These are phyloP conservation scores for Blakeslea trispora DNA, from an alignment of 371 early-diverging fungal species.

Conservation along the genomic window DNA sequence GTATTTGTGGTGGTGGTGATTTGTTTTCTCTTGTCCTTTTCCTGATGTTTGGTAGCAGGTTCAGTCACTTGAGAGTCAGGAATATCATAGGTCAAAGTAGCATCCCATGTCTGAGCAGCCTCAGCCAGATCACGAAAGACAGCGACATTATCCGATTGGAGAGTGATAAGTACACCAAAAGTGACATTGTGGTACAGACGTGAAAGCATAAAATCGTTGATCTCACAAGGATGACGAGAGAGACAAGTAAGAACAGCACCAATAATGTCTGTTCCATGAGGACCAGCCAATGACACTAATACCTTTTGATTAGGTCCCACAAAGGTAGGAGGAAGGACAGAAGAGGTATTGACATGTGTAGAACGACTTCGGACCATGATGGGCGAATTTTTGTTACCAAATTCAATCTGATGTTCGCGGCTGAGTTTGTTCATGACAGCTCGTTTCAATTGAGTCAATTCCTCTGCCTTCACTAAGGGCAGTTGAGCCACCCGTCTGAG, in stretches of 20 bases:
- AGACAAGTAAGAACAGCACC: constrained; percentile 76
- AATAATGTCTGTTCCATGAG: constrained; percentile 89
- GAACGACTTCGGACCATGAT: constrained; percentile 34
- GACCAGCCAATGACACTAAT: constrained; percentile 76
- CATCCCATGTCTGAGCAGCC: constrained; percentile 83
- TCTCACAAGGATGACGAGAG: constrained; percentile 66
- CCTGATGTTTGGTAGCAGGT: constrained; percentile 43
- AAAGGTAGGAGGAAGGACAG: constrained; percentile 42
- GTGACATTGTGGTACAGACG: constrained; percentile 88
- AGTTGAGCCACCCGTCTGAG: constrained; percentile 66
- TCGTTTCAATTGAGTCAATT: constrained; percentile 63
- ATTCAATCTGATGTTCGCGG: constrained; percentile 22
- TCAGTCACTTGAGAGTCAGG: constrained; percentile 71
- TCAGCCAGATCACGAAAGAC: constrained; percentile 76
- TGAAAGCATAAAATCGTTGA: constrained; percentile 82
- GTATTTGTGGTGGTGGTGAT: constrained; percentile 20
- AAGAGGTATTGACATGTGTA: constrained; percentile 23
- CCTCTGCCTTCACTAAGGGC: constrained; percentile 64
- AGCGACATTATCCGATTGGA: constrained; percentile 69
- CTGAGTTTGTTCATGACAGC: constrained; percentile 60
- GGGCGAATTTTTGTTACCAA: constrained; percentile 23
- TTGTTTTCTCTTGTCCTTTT: constrained; percentile 34
- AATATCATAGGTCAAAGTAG: constrained; percentile 75
- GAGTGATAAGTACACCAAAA: constrained; percentile 77
- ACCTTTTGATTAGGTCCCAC: constrained; percentile 64